Evolutionary conservation across 1,139 yeast species (phyloP).

Genomic region (Protomyces pachydermus): DNA sequence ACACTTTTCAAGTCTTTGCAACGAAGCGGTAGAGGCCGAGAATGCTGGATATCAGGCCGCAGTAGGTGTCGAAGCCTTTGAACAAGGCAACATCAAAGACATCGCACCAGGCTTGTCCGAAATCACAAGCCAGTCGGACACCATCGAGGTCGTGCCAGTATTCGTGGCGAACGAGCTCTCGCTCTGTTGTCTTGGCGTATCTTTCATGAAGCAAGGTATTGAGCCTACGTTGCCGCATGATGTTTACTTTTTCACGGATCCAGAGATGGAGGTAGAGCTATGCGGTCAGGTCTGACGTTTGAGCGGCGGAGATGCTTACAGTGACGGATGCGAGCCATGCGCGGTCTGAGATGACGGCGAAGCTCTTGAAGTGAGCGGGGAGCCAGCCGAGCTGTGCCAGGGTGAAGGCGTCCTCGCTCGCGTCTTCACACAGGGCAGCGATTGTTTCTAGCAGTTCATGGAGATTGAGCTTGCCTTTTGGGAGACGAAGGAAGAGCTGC

Average conservation of each 20-base stretch:
- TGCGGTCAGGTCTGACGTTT: background rate
- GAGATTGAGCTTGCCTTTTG: background rate
- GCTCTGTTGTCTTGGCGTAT: background rate
- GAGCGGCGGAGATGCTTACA: background rate
- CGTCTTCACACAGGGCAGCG: conserved; percentile 12
- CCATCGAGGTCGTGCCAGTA: conserved; percentile 25
- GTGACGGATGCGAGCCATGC: conserved; percentile 15
- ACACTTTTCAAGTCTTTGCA: conserved; percentile 9
- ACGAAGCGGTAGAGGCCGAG: conserved; percentile 20
- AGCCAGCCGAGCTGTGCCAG: conserved; percentile 15
- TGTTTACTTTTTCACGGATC: background rate
- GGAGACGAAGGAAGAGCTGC: background rate
- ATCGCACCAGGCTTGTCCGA: conserved; percentile 23
- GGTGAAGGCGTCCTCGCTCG: conserved; percentile 18
- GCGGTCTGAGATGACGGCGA: conserved; percentile 15
- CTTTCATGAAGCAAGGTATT: conserved; percentile 3
- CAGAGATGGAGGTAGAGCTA: conserved; percentile 3
- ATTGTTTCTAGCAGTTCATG: background rate
- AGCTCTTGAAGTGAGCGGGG: background rate
- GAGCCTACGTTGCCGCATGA: background rate
- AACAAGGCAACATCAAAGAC: conserved; percentile 18
- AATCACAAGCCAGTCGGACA: conserved; percentile 7
- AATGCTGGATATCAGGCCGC: conserved; percentile 5
- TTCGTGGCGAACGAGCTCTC: conserved; percentile 6
- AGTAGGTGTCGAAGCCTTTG: conserved; percentile 10